Conservation (phyloP, 371 early-diverging fungal genomes). For the Lichtheimia corymbifera region DNA sequence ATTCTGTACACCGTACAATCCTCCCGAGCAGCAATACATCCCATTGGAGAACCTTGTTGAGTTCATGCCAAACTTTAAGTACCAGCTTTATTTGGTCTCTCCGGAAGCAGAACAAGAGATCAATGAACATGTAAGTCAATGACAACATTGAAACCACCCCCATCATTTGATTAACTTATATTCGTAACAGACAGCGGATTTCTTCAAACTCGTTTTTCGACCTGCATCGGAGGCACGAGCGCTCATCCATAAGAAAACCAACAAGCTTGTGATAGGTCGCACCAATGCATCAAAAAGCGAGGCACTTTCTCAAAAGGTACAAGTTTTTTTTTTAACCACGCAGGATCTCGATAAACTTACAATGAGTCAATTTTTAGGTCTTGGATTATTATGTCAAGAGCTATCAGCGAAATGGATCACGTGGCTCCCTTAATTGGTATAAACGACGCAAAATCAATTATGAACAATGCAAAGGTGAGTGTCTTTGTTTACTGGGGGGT, state of each 20-base stretch:
- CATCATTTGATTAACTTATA: neutral
- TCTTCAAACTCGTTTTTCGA: conserved; percentile 37
- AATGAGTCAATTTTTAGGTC: conserved; percentile 1
- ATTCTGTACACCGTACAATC: conserved; percentile 66
- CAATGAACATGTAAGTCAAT: conserved; percentile 26
- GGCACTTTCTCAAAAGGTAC: conserved; percentile 27
- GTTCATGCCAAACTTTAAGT: conserved; percentile 55
- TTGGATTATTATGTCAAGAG: conserved; percentile 40
- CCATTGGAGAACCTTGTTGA: conserved; percentile 56
- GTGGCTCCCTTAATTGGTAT: conserved; percentile 50
- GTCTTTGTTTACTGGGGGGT: neutral
- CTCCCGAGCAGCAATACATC: conserved; percentile 35
- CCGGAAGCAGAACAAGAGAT: conserved; percentile 47
- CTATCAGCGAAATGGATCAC: conserved; percentile 31
- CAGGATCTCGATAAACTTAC: neutral
- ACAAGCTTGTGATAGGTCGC: conserved; percentile 31
- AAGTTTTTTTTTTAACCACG: neutral
- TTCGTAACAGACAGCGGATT: conserved; percentile 18
- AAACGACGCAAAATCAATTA: conserved; percentile 38
- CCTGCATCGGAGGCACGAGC: conserved; percentile 21
- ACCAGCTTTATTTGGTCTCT: conserved; percentile 50
- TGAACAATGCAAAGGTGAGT: conserved; percentile 42
- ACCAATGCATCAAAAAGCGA: conserved; percentile 23
- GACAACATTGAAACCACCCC: neutral
- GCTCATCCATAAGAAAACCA: conserved; percentile 26